Base-by-base conservation (phyloP, 2,329 filamentous ascomycete genomes). In the Verticillium isaacii region DNA sequence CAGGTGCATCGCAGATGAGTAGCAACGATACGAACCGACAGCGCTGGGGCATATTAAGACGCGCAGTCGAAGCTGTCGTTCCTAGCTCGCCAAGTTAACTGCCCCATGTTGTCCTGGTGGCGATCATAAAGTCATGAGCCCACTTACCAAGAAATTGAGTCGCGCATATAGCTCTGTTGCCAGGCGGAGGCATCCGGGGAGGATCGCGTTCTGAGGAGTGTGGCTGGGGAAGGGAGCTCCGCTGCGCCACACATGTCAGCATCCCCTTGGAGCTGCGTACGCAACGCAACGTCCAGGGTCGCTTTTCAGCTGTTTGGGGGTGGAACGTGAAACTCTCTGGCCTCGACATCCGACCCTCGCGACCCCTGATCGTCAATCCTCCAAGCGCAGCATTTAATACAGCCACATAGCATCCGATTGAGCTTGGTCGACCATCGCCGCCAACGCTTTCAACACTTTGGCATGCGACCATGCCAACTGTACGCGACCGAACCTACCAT, bases 211-310 rank as follows among this genome's bases (percentile, higher is more conserved):
- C 39, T n/a, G 39, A 7, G 17, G 23, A 2, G 19, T 50, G 45
- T 50, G 45, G 45, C 45, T 50, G 29, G 5, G 29, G 29, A 4
- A 29, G 29, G 29, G 29, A 29, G 29, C 29, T 29, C 25, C 45
- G 56, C 56, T 58, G 57, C 57, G 57, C 57, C 57, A 58, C 57
- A 58, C 19, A 14, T 25, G 12, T 29, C 57, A 58, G 57, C 37
- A 32, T 29, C 25, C 25, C 45, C 45, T n/a, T 23, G 45, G n/a
- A 23, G 19, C 9, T 50, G 45, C 45, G 45, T 50, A 50, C 45
- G 45, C 45, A 50, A 50, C 45, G 17, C n/a, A 50, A 36, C 34
- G 34, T 11, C 9, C n/a, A n/a, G 45, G 17, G 45, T 23, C n/a
- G 45, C 45, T 8, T n/a, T 58, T 58, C 57, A 58, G 37, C 57